Conservation (phyloP, 202 grass and related monocot genomes). For the Setaria italica region DNA sequence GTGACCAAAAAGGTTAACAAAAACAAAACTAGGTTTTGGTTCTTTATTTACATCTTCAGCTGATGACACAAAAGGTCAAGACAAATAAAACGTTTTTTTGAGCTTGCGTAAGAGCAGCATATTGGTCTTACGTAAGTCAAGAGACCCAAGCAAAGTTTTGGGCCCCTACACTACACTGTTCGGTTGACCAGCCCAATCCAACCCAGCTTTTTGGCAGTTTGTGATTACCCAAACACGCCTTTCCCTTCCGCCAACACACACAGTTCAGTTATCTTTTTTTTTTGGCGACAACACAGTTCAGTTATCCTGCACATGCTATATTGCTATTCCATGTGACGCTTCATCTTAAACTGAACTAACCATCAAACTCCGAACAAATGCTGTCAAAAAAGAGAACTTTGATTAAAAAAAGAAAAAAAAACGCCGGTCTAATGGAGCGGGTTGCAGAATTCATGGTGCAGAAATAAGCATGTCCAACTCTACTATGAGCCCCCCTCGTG, state of each 20-base stretch:
- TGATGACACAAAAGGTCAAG: no score
- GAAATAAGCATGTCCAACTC: not conserved
- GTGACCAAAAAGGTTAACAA: no score
- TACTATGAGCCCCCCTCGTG: not conserved
- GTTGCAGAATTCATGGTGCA: not conserved
- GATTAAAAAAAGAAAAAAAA: not conserved
- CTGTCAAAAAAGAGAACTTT: not conserved
- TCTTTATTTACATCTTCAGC: no score
- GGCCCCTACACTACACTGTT: not conserved
- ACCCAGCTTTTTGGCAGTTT: not conserved
- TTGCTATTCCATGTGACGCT: not conserved
- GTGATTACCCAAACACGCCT: not conserved
- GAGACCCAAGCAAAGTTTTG: not conserved
- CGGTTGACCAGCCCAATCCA: constrained; percentile 4
- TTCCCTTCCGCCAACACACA: not conserved
- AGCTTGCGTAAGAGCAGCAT: no score
- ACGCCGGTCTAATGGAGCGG: not conserved
- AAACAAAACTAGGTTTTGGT: no score
- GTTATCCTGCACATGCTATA: not conserved
- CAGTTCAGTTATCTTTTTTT: no score
- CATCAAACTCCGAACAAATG: not conserved
- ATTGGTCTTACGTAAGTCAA: not conserved
- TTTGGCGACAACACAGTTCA: no score
- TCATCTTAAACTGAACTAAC: not conserved
- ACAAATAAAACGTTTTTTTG: no score